Conservation (phyloP, 805 yeast genomes). For the Metschnikowia rubicola region DNA sequence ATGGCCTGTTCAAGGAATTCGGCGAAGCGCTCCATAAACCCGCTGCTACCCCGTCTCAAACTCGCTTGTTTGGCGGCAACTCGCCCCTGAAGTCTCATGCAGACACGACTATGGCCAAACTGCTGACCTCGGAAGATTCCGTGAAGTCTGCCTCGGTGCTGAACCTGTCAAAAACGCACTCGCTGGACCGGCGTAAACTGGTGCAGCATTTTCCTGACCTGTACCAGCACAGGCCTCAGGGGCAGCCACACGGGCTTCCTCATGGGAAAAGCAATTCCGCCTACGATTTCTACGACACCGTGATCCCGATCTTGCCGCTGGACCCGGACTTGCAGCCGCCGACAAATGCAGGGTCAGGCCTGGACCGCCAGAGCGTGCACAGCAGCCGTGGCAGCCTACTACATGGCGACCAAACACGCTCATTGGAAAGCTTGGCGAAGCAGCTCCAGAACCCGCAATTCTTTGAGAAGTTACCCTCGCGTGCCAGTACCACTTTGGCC, state of each 20-base stretch:
- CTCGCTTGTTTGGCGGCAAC: neutral
- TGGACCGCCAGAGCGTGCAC: conserved; percentile 11
- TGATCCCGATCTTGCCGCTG: conserved; percentile 38
- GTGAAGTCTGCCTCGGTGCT: neutral
- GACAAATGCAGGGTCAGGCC: neutral
- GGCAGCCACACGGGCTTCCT: neutral
- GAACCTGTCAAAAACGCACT: neutral
- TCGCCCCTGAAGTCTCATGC: conserved; percentile 1
- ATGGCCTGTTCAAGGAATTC: conserved; percentile 33
- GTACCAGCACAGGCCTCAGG: neutral
- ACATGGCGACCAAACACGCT: conserved; percentile 10
- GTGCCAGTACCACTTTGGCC: conserved; percentile 24
- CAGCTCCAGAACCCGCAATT: conserved; percentile 34
- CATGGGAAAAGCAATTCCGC: conserved; percentile 23
- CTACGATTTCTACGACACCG: conserved; percentile 41
- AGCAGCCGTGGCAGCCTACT: conserved; percentile 11
- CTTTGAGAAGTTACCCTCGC: conserved; percentile 38
- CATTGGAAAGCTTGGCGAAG: conserved; percentile 38
- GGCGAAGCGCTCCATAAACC: conserved; percentile 35
- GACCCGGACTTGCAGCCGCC: conserved; percentile 11
- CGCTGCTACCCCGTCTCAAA: conserved; percentile 2
- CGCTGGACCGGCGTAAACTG: conserved; percentile 3
- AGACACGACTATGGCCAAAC: conserved; percentile 4
- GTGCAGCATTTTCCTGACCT: neutral
- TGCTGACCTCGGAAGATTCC: neutral